Percentiles rank a stretch among this genome's conserved stretches.
phyloP scores from a whole-genome alignment of 2,329 filamentous ascomycete genomes.

The Aspergillus niger region DNA sequence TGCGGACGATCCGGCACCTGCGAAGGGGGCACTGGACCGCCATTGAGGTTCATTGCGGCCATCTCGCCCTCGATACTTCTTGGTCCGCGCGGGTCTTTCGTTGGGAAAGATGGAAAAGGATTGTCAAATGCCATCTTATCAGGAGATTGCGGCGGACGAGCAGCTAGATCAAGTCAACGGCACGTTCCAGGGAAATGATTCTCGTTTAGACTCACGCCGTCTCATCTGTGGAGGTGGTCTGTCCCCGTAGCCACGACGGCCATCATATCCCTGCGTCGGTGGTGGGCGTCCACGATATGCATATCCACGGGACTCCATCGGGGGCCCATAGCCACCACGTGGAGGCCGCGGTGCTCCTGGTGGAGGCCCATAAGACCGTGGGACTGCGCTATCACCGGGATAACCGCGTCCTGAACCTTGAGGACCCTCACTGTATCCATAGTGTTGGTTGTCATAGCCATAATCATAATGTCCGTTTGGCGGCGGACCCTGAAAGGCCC shows the following conservation, averaged over 20 bases:
- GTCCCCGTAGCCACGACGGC: constrained; percentile 29
- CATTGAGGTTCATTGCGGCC: constrained; percentile 43
- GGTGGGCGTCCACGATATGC: constrained; percentile 31
- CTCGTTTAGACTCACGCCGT: constrained; percentile 33
- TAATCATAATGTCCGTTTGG: constrained; percentile 31
- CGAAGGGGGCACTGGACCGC: constrained; percentile 28
- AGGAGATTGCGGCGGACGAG: constrained; percentile 40
- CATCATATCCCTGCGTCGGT: constrained; percentile 25
- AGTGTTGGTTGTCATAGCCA: constrained; percentile 29
- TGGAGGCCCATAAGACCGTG: constrained; percentile 29
- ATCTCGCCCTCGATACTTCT: constrained; percentile 40
- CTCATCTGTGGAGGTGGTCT: constrained; percentile 35
- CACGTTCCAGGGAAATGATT: not conserved
- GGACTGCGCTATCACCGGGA: constrained; percentile 28
- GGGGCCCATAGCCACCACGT: constrained; percentile 33
- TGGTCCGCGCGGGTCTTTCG: constrained; percentile 30
- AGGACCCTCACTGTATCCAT: constrained; percentile 24
- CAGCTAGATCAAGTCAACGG: constrained; percentile 23
- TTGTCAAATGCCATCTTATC: constrained; percentile 49
- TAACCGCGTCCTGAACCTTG: constrained; percentile 34
- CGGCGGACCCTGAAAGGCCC: constrained; percentile 16
- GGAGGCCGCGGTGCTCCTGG: constrained; percentile 34
- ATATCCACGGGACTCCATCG: constrained; percentile 25
- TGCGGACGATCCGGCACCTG: constrained; percentile 36
- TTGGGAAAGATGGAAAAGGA: constrained; percentile 50